Conservation (phyloP, 129 eudicot genomes). For the Logfia minima region DNA sequence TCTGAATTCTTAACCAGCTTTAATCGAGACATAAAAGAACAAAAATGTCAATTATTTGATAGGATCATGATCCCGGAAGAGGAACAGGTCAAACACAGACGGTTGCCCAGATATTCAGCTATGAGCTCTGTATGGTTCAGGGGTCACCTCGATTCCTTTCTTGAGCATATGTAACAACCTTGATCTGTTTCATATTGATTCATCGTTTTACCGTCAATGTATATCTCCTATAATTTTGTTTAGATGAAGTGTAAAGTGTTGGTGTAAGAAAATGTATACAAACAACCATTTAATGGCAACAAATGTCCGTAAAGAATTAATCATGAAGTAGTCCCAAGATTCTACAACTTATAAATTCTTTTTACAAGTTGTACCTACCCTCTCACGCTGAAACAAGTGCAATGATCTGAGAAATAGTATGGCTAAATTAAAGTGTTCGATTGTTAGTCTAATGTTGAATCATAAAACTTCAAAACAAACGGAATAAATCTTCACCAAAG, state of each 20-base stretch:
- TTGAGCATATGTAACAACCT: constrained; percentile 18
- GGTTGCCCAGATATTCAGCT: constrained; percentile 11
- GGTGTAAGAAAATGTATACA: not conserved
- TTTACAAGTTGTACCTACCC: not conserved
- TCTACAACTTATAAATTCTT: not conserved
- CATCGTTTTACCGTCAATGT: not conserved
- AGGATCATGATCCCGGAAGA: not conserved
- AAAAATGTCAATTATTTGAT: not conserved
- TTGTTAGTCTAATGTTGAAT: not conserved
- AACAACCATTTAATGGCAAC: constrained; percentile 1
- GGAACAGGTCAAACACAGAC: constrained; percentile 2
- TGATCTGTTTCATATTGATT: not conserved
- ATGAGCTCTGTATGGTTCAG: not conserved
- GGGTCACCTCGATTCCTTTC: not conserved
- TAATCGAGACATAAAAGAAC: constrained; percentile 2
- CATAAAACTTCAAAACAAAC: not conserved
- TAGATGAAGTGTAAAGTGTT: constrained; percentile 3
- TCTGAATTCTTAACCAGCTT: constrained; percentile 1
- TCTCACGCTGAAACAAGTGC: not conserved
- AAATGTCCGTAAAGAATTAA: not conserved
- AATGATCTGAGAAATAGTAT: not conserved
- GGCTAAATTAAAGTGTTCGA: not conserved
- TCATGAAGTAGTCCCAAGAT: not conserved
- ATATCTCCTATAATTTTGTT: constrained; percentile 15
- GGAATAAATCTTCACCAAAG: not conserved